Percentiles rank a stretch among this genome's conserved stretches.
phyloP scores from a whole-genome alignment of 2,329 filamentous ascomycete genomes.

The Trichoderma guizhouense region DNA sequence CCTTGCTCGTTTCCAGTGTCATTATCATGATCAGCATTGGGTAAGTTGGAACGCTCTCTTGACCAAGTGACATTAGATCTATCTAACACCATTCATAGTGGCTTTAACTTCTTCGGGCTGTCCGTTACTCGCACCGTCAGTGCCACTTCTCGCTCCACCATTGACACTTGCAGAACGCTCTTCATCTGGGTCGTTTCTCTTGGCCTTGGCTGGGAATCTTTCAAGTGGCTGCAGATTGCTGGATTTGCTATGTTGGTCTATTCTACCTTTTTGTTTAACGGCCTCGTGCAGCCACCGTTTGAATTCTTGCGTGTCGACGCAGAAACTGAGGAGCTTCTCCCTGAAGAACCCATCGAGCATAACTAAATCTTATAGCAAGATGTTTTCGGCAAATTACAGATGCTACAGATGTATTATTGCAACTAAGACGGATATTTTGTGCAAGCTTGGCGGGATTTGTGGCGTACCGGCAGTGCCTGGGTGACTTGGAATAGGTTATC shows the following conservation, averaged over 20 bases:
- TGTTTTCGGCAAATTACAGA: neutral
- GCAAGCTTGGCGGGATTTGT: neutral
- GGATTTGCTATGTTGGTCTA: constrained; percentile 91
- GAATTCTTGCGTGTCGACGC: constrained; percentile 58
- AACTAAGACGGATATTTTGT: neutral
- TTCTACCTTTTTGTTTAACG: constrained; percentile 95
- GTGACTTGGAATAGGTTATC: neutral
- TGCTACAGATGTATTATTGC: neutral
- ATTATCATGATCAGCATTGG: constrained; percentile 98
- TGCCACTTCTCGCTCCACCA: constrained; percentile 90
- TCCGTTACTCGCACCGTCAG: constrained; percentile 87
- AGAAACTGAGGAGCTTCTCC: constrained; percentile 63
- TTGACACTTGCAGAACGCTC: constrained; percentile 93
- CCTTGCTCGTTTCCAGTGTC: constrained; percentile 73
- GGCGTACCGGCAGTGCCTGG: neutral
- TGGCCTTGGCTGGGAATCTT: constrained; percentile 90
- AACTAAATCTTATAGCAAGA: constrained; percentile 22
- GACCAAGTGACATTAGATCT: constrained; percentile 13
- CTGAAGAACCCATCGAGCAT: constrained; percentile 83
- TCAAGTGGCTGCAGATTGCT: constrained; percentile 92
- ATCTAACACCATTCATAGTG: constrained; percentile 48
- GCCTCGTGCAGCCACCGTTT: constrained; percentile 80
- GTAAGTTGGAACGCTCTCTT: constrained; percentile 43
- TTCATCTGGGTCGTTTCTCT: constrained; percentile 98
- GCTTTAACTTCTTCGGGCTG: constrained; percentile 98